Percentiles rank a stretch among this genome's conserved stretches.
These are phyloP conservation scores for Phytophthora fragariaefolia DNA, from an alignment of 352 stramenopile species.

Conservation along the genomic window DNA sequence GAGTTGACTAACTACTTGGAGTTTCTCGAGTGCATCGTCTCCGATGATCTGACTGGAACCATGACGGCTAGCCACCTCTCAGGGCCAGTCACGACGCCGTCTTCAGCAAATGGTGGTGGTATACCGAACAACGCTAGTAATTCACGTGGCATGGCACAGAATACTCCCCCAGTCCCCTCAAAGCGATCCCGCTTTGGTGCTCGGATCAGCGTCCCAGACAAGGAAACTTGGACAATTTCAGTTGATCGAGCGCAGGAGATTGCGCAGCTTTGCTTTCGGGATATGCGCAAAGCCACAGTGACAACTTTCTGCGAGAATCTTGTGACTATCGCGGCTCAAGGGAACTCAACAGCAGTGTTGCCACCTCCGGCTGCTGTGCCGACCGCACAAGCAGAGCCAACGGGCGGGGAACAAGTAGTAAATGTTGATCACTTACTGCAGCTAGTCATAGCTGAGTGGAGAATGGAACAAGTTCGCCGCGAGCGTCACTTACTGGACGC, in stretches of 20 bases:
- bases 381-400: background rate
- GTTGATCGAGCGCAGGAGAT: constrained; percentile 73
- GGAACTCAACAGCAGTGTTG: constrained; percentile 37
- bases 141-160: constrained; percentile 17
- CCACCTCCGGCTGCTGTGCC: background rate
- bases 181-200: constrained; percentile 60
- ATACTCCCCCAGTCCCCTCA: constrained; percentile 22
- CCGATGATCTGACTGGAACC: constrained; percentile 44
- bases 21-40: constrained; percentile 82
- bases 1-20: constrained; percentile 72
- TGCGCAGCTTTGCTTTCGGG: constrained; percentile 69
- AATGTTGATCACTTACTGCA: constrained; percentile 82
- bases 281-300: constrained; percentile 74
- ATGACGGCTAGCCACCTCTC: constrained; percentile 19
- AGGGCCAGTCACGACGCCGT: constrained; percentile 4
- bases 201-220: constrained; percentile 67
- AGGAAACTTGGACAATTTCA: constrained; percentile 70
- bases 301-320: constrained; percentile 69
- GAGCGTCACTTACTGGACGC: constrained; percentile 71
- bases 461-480: constrained; percentile 68
- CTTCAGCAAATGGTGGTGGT: constrained; percentile 6
- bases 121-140: constrained; percentile 6
- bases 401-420: constrained; percentile 37
- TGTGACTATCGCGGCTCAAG: constrained; percentile 49
- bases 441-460: constrained; percentile 72